Base-by-base conservation (phyloP, 805 yeast genomes). In the Starmerella bombi region DNA sequence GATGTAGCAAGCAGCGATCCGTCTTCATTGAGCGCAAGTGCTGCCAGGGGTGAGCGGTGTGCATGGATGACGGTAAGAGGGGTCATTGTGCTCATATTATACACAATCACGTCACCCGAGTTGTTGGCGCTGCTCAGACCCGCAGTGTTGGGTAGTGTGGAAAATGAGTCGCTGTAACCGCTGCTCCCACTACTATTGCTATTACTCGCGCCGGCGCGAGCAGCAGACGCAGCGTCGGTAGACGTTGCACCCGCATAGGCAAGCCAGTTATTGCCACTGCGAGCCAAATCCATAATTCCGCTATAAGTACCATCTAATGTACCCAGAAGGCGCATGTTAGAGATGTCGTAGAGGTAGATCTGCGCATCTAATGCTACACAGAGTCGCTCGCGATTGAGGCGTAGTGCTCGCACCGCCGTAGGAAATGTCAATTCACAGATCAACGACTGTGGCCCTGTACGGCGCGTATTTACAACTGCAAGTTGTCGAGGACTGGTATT, bases 361-460 rank as follows among this genome's bases (percentile, higher is more conserved):
- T 86, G 93, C 45, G 83, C 88, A 37, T 74, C 67, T 39, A 88
- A 64, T 5, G 81, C 74, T 15, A 86, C 91, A 25, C 83, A 69
- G 49, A 88, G 67, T 34, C 96, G 64, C 51, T 80, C 79, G 32
- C 96, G 69, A 59, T 88, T 91, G 62, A 88, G 69, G 50, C 74
- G 74, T 25, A 88, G 78, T 37, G 73, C 74, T 21, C 79, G 63
- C 2, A 88, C 77, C 6, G 75, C 64, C 3, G 83, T 73, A 1
- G 94, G 88, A 59, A 85, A 91, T 0, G 88, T 74, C 50, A 88
- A 64, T 55, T 88, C 97, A 60, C 97, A 88, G 16, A 88, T 84
- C 2, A 72, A 67, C 1, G 77, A 61, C 44, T 72, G 71, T 15
- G 32, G 34, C 51, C 33, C 70, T 56, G 43, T 25, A 17, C 52